These are phyloP conservation scores for Meyerozyma carpophila DNA, from an alignment of 1,139 yeast species.

Conservation along the genomic window DNA sequence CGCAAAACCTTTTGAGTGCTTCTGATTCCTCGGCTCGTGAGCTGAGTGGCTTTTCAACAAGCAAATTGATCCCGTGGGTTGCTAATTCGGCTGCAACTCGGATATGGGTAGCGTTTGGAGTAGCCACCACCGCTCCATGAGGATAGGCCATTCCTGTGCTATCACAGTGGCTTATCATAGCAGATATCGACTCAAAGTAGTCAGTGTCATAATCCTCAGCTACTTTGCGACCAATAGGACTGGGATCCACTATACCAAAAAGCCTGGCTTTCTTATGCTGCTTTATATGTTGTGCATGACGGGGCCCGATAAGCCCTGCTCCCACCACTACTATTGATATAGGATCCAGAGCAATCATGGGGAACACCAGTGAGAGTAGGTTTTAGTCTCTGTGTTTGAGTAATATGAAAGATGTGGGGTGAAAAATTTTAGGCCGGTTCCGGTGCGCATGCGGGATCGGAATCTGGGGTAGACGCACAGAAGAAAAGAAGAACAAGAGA, in stretches of 20 bases:
- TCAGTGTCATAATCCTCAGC: conserved; percentile 4
- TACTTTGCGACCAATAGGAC: conserved; percentile 14
- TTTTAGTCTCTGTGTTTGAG: background rate
- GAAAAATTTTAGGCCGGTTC: background rate
- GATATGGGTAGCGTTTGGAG: conserved; percentile 38
- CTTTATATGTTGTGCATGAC: conserved; percentile 33
- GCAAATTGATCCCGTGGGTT: conserved; percentile 25
- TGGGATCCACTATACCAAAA: conserved; percentile 33
- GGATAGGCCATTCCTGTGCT: conserved; percentile 12
- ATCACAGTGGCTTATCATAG: conserved; percentile 4
- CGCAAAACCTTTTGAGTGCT: conserved; percentile 22
- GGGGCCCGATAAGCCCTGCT: conserved; percentile 39
- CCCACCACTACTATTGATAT: conserved; percentile 26
- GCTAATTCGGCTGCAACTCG: conserved; percentile 30
- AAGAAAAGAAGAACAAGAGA: background rate
- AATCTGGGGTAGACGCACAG: background rate
- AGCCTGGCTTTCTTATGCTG: conserved; percentile 21
- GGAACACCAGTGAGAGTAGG: background rate
- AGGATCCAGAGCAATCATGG: conserved; percentile 13
- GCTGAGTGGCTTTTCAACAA: conserved; percentile 36
- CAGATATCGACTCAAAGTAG: conserved; percentile 2
- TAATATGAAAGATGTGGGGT: background rate
- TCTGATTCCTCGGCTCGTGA: conserved; percentile 26
- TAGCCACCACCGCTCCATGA: conserved; percentile 36
- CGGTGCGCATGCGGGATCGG: background rate